These are phyloP conservation scores for Lichenothelia convexa DNA, from an alignment of 495 filamentous ascomycete species.

Conservation along the genomic window DNA sequence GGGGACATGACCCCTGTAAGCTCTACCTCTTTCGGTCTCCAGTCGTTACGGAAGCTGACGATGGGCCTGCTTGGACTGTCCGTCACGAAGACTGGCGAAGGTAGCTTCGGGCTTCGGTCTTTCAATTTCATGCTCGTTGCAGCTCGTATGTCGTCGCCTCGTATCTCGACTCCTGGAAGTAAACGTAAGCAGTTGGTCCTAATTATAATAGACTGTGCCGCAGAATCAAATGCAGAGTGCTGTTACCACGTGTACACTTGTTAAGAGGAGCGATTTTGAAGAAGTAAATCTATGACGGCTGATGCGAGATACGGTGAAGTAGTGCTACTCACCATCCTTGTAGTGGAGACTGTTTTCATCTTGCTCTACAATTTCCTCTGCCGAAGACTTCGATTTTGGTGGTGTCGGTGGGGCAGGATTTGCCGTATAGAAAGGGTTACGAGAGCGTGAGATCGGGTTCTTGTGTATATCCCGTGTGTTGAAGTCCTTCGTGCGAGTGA, in stretches of 20 bases:
- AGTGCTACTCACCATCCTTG: too few relatives aligned
- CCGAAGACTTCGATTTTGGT: too few relatives aligned
- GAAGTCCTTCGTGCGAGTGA: slow-evolving; percentile 28
- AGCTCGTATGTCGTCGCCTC: slow-evolving; percentile 65
- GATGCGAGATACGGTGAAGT: too few relatives aligned
- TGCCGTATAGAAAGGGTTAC: slow-evolving; percentile 50
- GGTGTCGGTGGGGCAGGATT: slow-evolving; percentile 33
- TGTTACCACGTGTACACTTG: slow-evolving; percentile 10
- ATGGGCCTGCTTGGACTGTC: slow-evolving; percentile 71
- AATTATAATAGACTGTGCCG: too few relatives aligned
- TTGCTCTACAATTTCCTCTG: too few relatives aligned
- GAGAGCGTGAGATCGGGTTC: slow-evolving; percentile 58
- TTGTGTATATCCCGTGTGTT: slow-evolving; percentile 56
- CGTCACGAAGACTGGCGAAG: slow-evolving; percentile 71
- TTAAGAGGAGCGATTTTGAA: slow-evolving; percentile 2
- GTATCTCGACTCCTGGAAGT: slow-evolving; percentile 65
- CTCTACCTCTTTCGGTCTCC: slow-evolving; percentile 41
- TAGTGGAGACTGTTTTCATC: too few relatives aligned
- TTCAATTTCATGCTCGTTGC: slow-evolving; percentile 82
- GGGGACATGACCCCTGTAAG: slow-evolving; percentile 15
- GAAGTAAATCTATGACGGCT: too few relatives aligned
- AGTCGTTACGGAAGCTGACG: slow-evolving; percentile 75
- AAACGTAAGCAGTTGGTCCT: too few relatives aligned
- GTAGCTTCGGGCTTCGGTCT: slow-evolving; percentile 69
- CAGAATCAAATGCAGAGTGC: slow-evolving; percentile 4